Percentiles rank a stretch among this genome's conserved stretches.
Conservation (phyloP, 345 rosid genomes). For the Odontarrhena argentea region DNA sequence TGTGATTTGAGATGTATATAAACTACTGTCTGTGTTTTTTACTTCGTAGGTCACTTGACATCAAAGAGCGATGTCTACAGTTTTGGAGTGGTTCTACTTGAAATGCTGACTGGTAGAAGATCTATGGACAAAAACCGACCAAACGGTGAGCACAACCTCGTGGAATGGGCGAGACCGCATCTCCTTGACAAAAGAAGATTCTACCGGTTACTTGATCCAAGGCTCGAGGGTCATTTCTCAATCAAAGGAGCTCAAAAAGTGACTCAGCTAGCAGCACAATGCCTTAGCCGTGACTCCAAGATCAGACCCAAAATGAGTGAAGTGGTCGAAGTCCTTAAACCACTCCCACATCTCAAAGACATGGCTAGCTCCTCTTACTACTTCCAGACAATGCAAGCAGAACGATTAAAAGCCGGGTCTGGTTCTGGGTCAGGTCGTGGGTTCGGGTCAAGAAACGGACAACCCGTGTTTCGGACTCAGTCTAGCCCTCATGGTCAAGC, state of each 20-base stretch:
- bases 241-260: constrained; percentile 81
- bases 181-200: constrained; percentile 77
- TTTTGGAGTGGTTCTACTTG: constrained; percentile 80
- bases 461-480: constrained; percentile 39
- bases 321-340: constrained; percentile 72
- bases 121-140: constrained; percentile 88
- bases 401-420: constrained; percentile 43
- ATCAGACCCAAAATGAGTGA: constrained; percentile 88
- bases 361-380: constrained; percentile 83
- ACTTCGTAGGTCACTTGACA: constrained; percentile 70
- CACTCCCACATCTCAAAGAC: constrained; percentile 73
- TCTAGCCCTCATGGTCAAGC: constrained; percentile 44
- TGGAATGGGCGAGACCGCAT: constrained; percentile 86
- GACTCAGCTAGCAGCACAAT: constrained; percentile 74
- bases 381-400: constrained; percentile 75
- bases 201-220: constrained; percentile 74
- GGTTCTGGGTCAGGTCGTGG: constrained; percentile 40
- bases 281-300: constrained; percentile 81
- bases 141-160: constrained; percentile 78
- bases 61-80: constrained; percentile 87
- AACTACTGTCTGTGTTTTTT: not conserved
- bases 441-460: constrained; percentile 41
- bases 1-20: not conserved
- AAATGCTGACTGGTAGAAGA: constrained; percentile 81
- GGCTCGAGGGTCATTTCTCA: constrained; percentile 80